Evolutionary conservation across 2,329 filamentous ascomycete species (phyloP).

Genomic region (Neospermospora avenae): DNA sequence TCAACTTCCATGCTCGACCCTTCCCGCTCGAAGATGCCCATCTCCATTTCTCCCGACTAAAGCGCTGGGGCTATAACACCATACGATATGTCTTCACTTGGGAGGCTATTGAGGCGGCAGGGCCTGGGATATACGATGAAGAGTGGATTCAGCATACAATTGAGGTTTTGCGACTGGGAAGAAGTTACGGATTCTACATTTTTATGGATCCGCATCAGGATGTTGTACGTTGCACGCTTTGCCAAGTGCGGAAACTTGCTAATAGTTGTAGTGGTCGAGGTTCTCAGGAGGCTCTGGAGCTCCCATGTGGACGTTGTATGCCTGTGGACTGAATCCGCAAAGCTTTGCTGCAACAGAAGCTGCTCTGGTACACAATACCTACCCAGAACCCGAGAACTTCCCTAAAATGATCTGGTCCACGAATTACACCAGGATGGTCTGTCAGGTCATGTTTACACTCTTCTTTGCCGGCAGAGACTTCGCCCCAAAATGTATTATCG

Average conservation of each 20-base stretch:
- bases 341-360: constrained; percentile 85
- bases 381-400: constrained; percentile 76
- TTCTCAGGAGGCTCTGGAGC: constrained; percentile 93
- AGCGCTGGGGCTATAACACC: constrained; percentile 90
- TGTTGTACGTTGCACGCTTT: constrained; percentile 58
- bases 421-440: constrained; percentile 86
- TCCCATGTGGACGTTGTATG: constrained; percentile 96
- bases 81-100: constrained; percentile 97
- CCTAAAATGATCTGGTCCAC: constrained; percentile 99
- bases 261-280: constrained; percentile 68
- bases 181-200: constrained; percentile 88
- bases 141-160: constrained; percentile 92
- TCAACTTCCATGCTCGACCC: constrained; percentile 83
- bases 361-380: constrained; percentile 92
- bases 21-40: constrained; percentile 82
- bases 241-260: constrained; percentile 21
- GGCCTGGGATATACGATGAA: constrained; percentile 90
- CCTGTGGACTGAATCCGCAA: constrained; percentile 83
- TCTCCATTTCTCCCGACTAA: constrained; percentile 79
- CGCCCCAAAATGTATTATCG: constrained; percentile 91
- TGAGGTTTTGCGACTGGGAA: constrained; percentile 75
- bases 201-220: constrained; percentile 99
- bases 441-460: constrained; percentile 87
- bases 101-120: constrained; percentile 95
- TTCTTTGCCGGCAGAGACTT: constrained; percentile 92